phyloP scores from a whole-genome alignment of 805 yeast species.

The Saccharomycopsis oosterbeekiorum region DNA sequence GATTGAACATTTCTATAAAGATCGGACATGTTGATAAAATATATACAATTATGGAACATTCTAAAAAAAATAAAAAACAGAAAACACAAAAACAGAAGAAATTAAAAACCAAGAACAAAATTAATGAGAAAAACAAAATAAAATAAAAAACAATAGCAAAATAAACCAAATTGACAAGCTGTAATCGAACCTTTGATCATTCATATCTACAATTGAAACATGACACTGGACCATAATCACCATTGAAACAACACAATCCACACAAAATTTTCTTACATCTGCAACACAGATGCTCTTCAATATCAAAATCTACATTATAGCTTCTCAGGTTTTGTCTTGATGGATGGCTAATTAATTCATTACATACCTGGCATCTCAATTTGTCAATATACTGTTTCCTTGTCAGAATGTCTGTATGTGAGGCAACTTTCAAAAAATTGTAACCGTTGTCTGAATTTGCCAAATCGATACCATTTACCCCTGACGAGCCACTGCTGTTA shows the following conservation, averaged over 20 bases:
- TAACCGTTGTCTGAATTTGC: neutral
- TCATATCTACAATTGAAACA: conserved; percentile 14
- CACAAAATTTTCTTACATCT: conserved; percentile 10
- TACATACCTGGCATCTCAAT: neutral
- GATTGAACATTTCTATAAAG: neutral
- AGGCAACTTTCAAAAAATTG: neutral
- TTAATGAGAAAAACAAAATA: neutral
- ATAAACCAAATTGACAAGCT: neutral
- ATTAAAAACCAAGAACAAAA: neutral
- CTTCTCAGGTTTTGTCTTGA: neutral
- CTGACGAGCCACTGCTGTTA: neutral
- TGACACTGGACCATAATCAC: conserved; percentile 2
- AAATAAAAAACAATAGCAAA: neutral
- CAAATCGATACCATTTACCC: neutral
- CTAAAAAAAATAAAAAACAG: too few species aligned
- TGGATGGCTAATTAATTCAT: neutral
- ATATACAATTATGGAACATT: neutral
- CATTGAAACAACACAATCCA: conserved; percentile 9
- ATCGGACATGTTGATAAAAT: neutral
- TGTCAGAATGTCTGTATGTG: neutral
- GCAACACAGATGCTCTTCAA: conserved; percentile 1
- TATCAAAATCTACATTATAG: neutral
- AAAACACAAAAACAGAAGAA: neutral
- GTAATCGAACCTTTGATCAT: neutral
- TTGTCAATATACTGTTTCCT: neutral